Conservation (phyloP, 192 early-diverging fungal genomes). For the Haplosporangium gracile region DNA sequence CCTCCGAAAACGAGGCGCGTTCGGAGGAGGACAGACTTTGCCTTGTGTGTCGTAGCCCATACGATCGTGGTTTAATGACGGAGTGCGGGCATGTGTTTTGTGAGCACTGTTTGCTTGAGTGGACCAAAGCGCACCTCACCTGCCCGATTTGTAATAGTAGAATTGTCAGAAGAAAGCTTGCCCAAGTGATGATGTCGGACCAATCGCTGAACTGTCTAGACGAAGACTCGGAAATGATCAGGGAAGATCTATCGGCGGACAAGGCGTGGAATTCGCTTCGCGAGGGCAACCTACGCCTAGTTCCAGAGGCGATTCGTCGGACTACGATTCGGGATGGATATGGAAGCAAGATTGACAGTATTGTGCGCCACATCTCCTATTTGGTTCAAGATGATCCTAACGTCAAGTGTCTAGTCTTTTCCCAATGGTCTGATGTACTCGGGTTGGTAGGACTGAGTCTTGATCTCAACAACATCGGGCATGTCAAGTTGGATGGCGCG, state of each 20-base stretch:
- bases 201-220: no score
- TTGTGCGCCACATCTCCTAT: constrained; percentile 58
- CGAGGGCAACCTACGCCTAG: not conserved
- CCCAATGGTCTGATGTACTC: constrained; percentile 58
- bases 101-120: constrained; percentile 44
- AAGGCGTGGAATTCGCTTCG: not conserved
- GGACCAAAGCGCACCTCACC: constrained; percentile 44
- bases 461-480: constrained; percentile 50
- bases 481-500: constrained; percentile 47
- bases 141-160: constrained; percentile 46
- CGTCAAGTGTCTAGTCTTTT: constrained; percentile 61
- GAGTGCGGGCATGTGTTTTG: constrained; percentile 56
- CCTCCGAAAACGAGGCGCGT: not conserved
- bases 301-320: constrained; percentile 28
- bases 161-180: constrained; percentile 22
- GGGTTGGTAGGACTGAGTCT: constrained; percentile 41
- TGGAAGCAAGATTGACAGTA: constrained; percentile 58
- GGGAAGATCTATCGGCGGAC: not conserved
- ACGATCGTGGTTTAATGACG: constrained; percentile 40
- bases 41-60: constrained; percentile 50
- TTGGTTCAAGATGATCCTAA: constrained; percentile 29
- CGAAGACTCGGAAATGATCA: no score
- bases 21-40: constrained; percentile 34
- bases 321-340: constrained; percentile 28
- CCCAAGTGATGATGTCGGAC: constrained; percentile 22